Evolutionary conservation across 2,329 filamentous ascomycete species (phyloP).

Genomic region (Sporothrix globosa): DNA sequence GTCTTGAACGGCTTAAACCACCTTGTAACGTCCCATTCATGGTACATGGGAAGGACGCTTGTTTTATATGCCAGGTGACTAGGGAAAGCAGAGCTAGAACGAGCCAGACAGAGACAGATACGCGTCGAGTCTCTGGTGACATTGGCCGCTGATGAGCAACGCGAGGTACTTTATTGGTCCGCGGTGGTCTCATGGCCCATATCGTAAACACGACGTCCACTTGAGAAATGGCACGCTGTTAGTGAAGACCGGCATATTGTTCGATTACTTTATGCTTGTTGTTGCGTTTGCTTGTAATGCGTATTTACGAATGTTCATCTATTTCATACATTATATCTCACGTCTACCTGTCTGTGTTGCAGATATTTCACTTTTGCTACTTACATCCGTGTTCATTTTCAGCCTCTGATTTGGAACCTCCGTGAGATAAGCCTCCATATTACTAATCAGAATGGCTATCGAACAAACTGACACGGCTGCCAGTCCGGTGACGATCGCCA

Average conservation of each 20-base stretch:
- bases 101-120: no score
- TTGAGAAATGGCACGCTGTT: neutral
- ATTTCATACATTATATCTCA: neutral
- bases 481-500: slow-evolving; percentile 6
- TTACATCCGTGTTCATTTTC: neutral
- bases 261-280: no score
- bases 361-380: neutral
- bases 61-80: no score
- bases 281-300: neutral
- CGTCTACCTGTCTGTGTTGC: no score
- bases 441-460: neutral
- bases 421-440: no score
- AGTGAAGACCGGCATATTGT: no score
- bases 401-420: neutral
- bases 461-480: neutral
- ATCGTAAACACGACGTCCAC: neutral
- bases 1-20: neutral
- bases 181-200: neutral
- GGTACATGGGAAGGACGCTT: neutral
- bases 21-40: slow-evolving; percentile 19
- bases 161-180: neutral
- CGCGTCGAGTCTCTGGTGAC: neutral
- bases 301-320: neutral
- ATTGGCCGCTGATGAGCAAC: neutral
- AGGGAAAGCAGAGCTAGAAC: no score